Conservation (phyloP, 345 rosid genomes). For the Hypericum androsaemum region DNA sequence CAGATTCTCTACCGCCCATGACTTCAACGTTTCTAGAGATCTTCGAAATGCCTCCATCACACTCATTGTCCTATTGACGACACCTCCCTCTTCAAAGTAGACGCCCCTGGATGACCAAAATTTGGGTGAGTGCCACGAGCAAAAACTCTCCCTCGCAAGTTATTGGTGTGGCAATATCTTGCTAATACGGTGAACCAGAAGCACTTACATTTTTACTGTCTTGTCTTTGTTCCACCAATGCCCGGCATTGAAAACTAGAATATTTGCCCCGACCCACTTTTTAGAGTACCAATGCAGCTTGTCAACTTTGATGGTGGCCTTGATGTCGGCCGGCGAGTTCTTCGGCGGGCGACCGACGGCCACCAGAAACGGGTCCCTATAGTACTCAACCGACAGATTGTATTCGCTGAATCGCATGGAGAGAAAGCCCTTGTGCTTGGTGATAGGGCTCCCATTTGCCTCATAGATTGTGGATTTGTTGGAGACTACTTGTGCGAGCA, state of each 20-base stretch:
- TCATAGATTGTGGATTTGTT: slow-evolving; percentile 58
- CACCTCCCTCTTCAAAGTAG: slow-evolving; percentile 61
- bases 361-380: slow-evolving; percentile 68
- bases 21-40: slow-evolving; percentile 59
- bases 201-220: slow-evolving; percentile 34
- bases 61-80: slow-evolving; percentile 47
- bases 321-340: slow-evolving; percentile 30
- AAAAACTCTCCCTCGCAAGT: neutral
- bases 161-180: too few relatives aligned
- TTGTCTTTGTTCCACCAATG: slow-evolving; percentile 85
- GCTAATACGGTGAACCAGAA: neutral
- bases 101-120: slow-evolving; percentile 35
- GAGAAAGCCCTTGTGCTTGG: slow-evolving; percentile 81
- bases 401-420: slow-evolving; percentile 56
- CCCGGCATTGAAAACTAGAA: slow-evolving; percentile 65
- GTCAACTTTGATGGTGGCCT: slow-evolving; percentile 45
- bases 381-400: slow-evolving; percentile 71
- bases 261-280: slow-evolving; percentile 59
- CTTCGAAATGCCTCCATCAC: slow-evolving; percentile 57
- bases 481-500: slow-evolving; percentile 49
- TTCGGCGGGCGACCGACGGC: slow-evolving; percentile 44
- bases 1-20: slow-evolving; percentile 42
- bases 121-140: neutral
- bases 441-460: slow-evolving; percentile 55
- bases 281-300: slow-evolving; percentile 52